A percentile compares a stretch with the other conserved stretches of the same genome.
phyloP scores from a whole-genome alignment of 306 rosid species.

The Vigna mungo region DNA sequence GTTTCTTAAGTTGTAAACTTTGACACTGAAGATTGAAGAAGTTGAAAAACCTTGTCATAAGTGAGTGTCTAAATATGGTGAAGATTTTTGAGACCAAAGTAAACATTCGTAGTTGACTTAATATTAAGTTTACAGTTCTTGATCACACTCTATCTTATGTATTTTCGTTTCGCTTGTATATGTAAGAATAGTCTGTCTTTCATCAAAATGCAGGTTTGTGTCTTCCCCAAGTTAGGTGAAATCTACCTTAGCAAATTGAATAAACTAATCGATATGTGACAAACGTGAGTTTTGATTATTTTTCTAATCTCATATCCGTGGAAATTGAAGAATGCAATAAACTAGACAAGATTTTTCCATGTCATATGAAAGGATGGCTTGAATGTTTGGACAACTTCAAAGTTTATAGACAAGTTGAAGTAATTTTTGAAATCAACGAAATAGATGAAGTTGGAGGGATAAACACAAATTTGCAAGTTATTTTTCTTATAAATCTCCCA shows the following conservation, averaged over 20 bases:
- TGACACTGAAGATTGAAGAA: constrained; percentile 16
- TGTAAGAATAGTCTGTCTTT: neutral
- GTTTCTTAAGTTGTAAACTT: too few relatives aligned
- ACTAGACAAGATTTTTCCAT: too few relatives aligned
- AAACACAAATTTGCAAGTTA: neutral
- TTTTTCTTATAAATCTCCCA: neutral
- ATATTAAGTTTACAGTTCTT: neutral
- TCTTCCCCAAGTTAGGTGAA: constrained; percentile 38
- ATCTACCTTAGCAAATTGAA: neutral
- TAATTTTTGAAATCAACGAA: constrained; percentile 27
- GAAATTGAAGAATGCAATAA: too few relatives aligned
- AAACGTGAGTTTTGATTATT: neutral
- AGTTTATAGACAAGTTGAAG: neutral
- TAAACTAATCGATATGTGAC: constrained; percentile 22
- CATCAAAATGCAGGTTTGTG: neutral
- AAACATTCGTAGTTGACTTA: neutral
- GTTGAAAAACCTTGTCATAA: constrained; percentile 43
- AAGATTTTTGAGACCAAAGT: neutral
- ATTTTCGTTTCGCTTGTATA: neutral
- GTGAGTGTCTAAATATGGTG: constrained; percentile 35
- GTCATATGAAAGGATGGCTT: too few relatives aligned
- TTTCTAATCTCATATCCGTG: neutral
- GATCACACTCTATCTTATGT: neutral
- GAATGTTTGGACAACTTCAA: neutral
- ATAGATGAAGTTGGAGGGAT: neutral